Conservation (phyloP, 2,329 filamentous ascomycete genomes). For the Botrytis medusae region DNA sequence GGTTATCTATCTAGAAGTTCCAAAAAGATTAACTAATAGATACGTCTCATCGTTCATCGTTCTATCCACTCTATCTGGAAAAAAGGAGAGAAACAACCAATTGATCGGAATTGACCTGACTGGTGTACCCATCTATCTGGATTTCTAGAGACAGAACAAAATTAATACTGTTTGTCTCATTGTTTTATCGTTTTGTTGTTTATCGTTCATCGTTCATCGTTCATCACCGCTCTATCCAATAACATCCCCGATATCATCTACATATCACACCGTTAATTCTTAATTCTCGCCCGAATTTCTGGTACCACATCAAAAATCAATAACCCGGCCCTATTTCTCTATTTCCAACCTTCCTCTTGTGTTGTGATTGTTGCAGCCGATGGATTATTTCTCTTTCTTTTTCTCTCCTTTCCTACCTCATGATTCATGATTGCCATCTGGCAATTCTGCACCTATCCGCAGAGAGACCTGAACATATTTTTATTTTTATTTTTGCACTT, state of each 20-base stretch:
- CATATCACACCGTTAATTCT: background rate
- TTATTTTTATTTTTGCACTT: background rate
- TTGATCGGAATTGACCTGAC: background rate
- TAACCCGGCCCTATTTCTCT: background rate
- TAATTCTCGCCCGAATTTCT: background rate
- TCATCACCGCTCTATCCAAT: background rate
- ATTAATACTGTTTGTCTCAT: too few relatives aligned
- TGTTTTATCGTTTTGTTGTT: background rate
- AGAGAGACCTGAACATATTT: background rate
- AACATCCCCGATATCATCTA: background rate
- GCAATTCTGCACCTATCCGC: slow-evolving; percentile 1
- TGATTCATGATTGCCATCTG: slow-evolving; percentile 22
- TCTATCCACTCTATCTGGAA: background rate
- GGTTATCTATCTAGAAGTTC: background rate
- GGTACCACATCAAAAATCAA: background rate
- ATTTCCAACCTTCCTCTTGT: background rate
- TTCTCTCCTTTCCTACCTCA: background rate
- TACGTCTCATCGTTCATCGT: background rate
- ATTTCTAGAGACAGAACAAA: background rate
- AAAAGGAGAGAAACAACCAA: too few relatives aligned
- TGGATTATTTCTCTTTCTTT: background rate
- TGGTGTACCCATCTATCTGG: background rate
- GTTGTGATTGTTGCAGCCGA: background rate
- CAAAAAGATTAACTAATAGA: background rate
- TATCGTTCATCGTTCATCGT: background rate